These are phyloP conservation scores for Cladobotryum mycophilum DNA, from an alignment of 2,329 filamentous ascomycete genomes.

Conservation along the genomic window DNA sequence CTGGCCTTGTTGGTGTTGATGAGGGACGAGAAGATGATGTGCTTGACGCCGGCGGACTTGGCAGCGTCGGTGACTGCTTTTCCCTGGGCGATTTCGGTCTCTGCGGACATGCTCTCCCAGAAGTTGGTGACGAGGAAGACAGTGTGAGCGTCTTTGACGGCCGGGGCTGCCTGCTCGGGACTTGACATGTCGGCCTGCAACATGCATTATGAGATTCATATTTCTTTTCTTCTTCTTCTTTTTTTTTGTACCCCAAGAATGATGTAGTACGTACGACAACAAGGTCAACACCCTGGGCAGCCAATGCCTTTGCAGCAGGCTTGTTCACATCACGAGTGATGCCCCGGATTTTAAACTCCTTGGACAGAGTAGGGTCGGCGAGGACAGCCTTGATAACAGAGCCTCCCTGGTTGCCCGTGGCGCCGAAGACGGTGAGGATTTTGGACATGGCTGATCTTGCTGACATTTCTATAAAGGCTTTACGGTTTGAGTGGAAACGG, in stretches of 20 bases:
- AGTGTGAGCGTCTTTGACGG: conserved; percentile 36
- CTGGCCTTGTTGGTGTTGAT: conserved; percentile 32
- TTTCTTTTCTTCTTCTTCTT: background rate
- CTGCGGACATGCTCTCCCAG: conserved; percentile 28
- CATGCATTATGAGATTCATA: background rate
- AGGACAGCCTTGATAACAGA: conserved; percentile 41
- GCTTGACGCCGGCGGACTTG: conserved; percentile 37
- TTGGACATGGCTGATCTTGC: conserved; percentile 26
- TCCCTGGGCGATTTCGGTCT: conserved; percentile 36
- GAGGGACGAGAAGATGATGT: conserved; percentile 42
- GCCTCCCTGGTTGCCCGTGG: conserved; percentile 44
- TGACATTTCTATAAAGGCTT: too few relatives aligned
- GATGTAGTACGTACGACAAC: conserved; percentile 24
- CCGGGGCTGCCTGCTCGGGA: conserved; percentile 27
- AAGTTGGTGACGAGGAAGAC: conserved; percentile 38
- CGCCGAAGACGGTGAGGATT: conserved; percentile 39
- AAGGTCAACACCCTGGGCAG: conserved; percentile 37
- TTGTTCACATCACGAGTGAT: conserved; percentile 41
- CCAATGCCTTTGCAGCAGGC: conserved; percentile 32
- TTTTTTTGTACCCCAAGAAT: too few relatives aligned
- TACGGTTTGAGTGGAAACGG: too few relatives aligned
- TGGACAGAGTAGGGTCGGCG: conserved; percentile 37
- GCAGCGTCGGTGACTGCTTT: conserved; percentile 41
- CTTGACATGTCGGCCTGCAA: conserved; percentile 36
- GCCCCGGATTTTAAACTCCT: conserved; percentile 39